Base-by-base conservation (phyloP, 768 basidiomycete species). In the Tulasnella sp. region DNA sequence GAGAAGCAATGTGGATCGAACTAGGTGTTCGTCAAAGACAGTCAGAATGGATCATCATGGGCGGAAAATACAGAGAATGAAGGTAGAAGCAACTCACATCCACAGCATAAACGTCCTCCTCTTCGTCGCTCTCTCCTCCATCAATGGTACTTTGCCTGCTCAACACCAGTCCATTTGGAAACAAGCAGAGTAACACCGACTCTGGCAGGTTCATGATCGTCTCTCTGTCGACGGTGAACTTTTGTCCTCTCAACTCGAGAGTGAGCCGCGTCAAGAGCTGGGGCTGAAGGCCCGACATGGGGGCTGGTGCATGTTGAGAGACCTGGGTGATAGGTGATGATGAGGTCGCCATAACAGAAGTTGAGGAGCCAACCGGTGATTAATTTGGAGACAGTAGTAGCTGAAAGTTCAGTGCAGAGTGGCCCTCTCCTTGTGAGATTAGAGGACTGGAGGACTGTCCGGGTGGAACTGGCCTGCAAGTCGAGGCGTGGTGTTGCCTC, bases 171-270 rank as follows among this genome's bases (percentile, higher is more conserved):
- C 95, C 96, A 68, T 98, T 98, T 9, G 96, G 96, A 69, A 98
- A 99, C 63, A 99, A 77, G 72, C 94, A 97, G 38, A 99, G 76
- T 55, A 98, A 78, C 48, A 99, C 92, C 17, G 89, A 92, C 80
- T 99, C 96, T 1, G 96, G 96, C 19, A 99, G 79, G 70, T 94
- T 91, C 93, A 98, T 96, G 69, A 99, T 86, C 4, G 88, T 93
- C 74, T 98, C 95, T 65, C 95, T 80, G 74, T 98, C 96, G 45
- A 99, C 91, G 62, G 88, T 84, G 74, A 98, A 94, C 63, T 92
- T 84, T 66, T 73, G 78, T 58, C 93, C 93, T 64, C 96, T 84
- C 38, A 99, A 80, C 74, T 98, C 96, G 66, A 99, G 83, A 56
- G 87, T 80, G 66, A 99, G 78, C 66, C 91, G 80, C 24, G 90